Conservation (phyloP, 768 basidiomycete species). For the Pisolithus orientalis region DNA sequence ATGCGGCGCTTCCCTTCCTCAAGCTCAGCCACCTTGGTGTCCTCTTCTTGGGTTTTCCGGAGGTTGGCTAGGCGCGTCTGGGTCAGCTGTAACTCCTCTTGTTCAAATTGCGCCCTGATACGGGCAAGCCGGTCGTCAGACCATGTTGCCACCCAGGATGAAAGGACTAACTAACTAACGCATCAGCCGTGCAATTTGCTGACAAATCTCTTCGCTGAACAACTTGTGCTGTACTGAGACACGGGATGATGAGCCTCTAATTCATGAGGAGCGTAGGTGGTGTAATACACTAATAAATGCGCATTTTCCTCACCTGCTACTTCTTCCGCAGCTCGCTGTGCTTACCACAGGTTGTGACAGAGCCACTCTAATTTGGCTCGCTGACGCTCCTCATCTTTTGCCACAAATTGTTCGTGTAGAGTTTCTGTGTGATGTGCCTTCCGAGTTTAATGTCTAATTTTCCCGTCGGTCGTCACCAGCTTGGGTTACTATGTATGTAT, state of each 20-base stretch:
- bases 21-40: conserved; percentile 49
- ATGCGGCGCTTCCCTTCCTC: conserved; percentile 49
- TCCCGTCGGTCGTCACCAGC: conserved; percentile 75
- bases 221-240: conserved; percentile 65
- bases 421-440: conserved; percentile 69
- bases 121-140: conserved; percentile 3
- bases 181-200: conserved; percentile 77
- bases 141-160: neutral
- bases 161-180: conserved; percentile 59
- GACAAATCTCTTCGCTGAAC: conserved; percentile 75
- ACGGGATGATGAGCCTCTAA: conserved; percentile 69
- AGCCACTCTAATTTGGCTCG: conserved; percentile 48
- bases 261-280: no score
- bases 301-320: conserved; percentile 59
- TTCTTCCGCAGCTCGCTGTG: conserved; percentile 63
- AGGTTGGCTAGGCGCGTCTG: conserved; percentile 55
- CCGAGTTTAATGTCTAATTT: conserved; percentile 78
- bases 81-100: conserved; percentile 60
- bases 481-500: conserved; percentile 63
- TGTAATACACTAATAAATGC: no score
- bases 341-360: conserved; percentile 58
- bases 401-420: conserved; percentile 50
- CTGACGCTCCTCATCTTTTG: conserved; percentile 50
- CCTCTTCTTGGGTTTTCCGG: conserved; percentile 43
- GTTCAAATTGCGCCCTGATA: conserved; percentile 74